phyloP scores from a whole-genome alignment of 805 yeast genomes.

The Candida caryicola region DNA sequence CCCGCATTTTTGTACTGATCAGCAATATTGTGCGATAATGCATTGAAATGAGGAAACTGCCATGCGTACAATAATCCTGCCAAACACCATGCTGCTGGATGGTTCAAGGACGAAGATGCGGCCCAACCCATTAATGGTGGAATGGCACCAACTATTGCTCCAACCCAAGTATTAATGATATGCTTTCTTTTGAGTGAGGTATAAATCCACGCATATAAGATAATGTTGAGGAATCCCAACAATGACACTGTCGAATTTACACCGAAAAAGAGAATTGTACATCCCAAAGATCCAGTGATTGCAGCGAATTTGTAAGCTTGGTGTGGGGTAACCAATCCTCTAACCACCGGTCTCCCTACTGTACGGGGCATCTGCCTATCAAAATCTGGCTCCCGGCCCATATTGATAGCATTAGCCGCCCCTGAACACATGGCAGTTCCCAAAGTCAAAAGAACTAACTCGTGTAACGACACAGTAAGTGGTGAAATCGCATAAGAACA shows the following conservation, averaged over 20 bases:
- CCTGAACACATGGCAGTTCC: slow-evolving; percentile 91
- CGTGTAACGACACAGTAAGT: slow-evolving; percentile 65
- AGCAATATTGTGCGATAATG: slow-evolving; percentile 82
- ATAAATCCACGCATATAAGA: slow-evolving; percentile 83
- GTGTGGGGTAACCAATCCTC: slow-evolving; percentile 68
- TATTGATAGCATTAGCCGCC: slow-evolving; percentile 94
- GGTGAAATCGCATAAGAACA: slow-evolving; percentile 95
- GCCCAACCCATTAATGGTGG: slow-evolving; percentile 99
- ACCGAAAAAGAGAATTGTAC: slow-evolving; percentile 65
- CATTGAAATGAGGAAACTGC: slow-evolving; percentile 98
- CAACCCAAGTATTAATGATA: slow-evolving; percentile 95
- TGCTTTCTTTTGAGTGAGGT: slow-evolving; percentile 85
- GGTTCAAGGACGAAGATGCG: slow-evolving; percentile 64
- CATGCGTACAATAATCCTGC: slow-evolving; percentile 90
- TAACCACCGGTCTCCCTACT: slow-evolving; percentile 82
- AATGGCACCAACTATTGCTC: slow-evolving; percentile 97
- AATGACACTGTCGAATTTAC: slow-evolving; percentile 83
- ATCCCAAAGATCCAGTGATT: slow-evolving; percentile 67
- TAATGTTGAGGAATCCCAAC: slow-evolving; percentile 78
- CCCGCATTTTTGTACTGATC: slow-evolving; percentile 91
- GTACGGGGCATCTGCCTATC: slow-evolving; percentile 89
- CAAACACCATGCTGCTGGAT: slow-evolving; percentile 94
- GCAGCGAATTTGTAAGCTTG: slow-evolving; percentile 85
- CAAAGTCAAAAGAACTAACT: slow-evolving; percentile 66
- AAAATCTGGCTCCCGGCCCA: slow-evolving; percentile 93